Conservation (phyloP, 345 rosid genomes). For the Ceriops zippeliana region DNA sequence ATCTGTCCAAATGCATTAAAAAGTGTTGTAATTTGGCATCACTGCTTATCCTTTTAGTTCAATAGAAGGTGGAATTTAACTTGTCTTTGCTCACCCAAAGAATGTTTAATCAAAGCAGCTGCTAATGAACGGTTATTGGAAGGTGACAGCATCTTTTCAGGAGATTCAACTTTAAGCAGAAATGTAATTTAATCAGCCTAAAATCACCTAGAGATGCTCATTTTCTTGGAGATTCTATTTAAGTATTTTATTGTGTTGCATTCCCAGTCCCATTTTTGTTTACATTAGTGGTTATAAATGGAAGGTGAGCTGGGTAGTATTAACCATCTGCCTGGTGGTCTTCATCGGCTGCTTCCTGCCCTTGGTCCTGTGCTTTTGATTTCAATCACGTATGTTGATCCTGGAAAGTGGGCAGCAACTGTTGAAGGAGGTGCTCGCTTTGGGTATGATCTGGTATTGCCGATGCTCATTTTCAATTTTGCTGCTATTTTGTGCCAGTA, state of each 20-base stretch:
- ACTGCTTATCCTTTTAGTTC: constrained; percentile 17
- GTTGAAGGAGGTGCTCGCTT: constrained; percentile 93
- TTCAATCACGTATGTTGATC: constrained; percentile 84
- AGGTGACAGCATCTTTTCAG: constrained; percentile 12
- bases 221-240: constrained; percentile 21
- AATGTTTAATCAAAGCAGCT: constrained; percentile 14
- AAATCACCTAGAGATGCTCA: constrained; percentile 22
- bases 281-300: constrained; percentile 38
- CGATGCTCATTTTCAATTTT: constrained; percentile 67
- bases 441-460: constrained; percentile 64
- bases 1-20: constrained; percentile 9
- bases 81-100: not conserved
- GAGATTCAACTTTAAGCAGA: constrained; percentile 20
- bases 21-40: constrained; percentile 6
- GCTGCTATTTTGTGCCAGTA: constrained; percentile 89
- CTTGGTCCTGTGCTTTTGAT: constrained; percentile 68
- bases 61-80: constrained; percentile 11
- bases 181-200: constrained; percentile 31
- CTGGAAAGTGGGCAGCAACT: constrained; percentile 88
- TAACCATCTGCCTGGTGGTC: constrained; percentile 37
- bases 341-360: constrained; percentile 57
- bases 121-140: constrained; percentile 16
- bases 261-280: constrained; percentile 15
- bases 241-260: constrained; percentile 6
- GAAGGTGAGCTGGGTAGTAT: constrained; percentile 48